These are phyloP conservation scores for Cercospora berteroae DNA, from an alignment of 2,329 filamentous ascomycete species.

Conservation along the genomic window DNA sequence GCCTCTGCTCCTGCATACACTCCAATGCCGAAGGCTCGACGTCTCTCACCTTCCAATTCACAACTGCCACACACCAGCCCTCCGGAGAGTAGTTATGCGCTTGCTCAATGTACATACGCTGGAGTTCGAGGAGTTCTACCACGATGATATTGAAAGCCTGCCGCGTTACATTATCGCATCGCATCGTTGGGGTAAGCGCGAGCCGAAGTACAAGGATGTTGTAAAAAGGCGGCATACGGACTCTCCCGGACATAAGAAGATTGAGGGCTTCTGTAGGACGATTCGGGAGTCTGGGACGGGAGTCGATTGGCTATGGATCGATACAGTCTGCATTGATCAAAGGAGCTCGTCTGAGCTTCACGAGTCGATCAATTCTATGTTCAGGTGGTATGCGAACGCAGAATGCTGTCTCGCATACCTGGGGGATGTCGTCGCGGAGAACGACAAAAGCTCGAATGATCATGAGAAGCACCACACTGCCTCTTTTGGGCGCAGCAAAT, in stretches of 20 bases:
- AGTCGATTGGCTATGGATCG: constrained; percentile 23
- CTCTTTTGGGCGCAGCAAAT: constrained; percentile 12
- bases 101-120: constrained; percentile 14
- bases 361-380: constrained; percentile 27
- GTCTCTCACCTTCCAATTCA: background rate
- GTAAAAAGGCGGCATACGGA: background rate
- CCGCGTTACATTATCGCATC: constrained; percentile 19
- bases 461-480: background rate
- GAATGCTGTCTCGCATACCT: constrained; percentile 24
- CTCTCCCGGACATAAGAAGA: constrained; percentile 14
- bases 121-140: constrained; percentile 6
- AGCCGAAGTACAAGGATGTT: constrained; percentile 13
- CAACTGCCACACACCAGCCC: background rate
- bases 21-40: background rate
- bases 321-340: constrained; percentile 26
- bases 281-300: background rate
- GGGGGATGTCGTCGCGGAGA: constrained; percentile 1
- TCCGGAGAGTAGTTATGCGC: background rate
- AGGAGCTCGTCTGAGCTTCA: constrained; percentile 15
- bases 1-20: background rate
- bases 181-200: constrained; percentile 13
- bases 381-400: constrained; percentile 20
- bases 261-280: constrained; percentile 8
- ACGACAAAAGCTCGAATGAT: background rate
- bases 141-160: background rate